A percentile compares a stretch with the other conserved stretches of the same genome.
phyloP scores from a whole-genome alignment of 225 moss, liverwort and hornwort species.

The Physcomitrellopsis africana region DNA sequence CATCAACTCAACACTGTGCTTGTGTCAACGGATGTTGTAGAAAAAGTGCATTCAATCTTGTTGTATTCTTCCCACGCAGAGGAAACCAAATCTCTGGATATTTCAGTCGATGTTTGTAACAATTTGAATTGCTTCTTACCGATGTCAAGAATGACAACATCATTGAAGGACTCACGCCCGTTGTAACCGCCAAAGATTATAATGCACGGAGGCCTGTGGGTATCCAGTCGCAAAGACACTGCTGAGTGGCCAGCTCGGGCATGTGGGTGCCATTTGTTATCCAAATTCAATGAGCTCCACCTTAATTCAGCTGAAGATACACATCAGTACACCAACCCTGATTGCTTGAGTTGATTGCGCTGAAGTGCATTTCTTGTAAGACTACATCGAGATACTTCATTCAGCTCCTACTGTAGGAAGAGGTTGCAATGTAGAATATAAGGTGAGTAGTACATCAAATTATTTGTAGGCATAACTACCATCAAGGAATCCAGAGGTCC shows the following conservation, averaged over 20 bases:
- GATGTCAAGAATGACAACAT: constrained; percentile 77
- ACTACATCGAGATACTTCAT: not conserved
- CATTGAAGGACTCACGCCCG: constrained; percentile 75
- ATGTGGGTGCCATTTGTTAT: constrained; percentile 63
- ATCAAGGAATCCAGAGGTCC: constrained; percentile 87
- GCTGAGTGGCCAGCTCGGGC: constrained; percentile 86
- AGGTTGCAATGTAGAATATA: not conserved
- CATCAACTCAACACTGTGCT: not conserved
- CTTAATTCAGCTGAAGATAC: constrained; percentile 68
- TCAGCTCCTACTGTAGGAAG: not conserved
- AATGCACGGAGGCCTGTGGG: constrained; percentile 36
- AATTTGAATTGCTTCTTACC: constrained; percentile 45
- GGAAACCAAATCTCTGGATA: not conserved
- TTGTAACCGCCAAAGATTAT: constrained; percentile 88
- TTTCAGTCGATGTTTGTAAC: not conserved
- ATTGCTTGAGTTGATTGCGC: constrained; percentile 19
- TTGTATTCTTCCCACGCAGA: not conserved
- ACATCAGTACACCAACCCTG: constrained; percentile 20
- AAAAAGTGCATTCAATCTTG: not conserved
- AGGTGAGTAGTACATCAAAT: constrained; percentile 10
- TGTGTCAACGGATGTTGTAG: not conserved
- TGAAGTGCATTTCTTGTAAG: constrained; percentile 14
- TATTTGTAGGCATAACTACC: constrained; percentile 39
- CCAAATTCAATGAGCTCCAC: constrained; percentile 65
- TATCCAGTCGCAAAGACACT: constrained; percentile 51